Evolutionary conservation across 805 yeast genomes (phyloP), one percentile per base, ranked within the genome.

Genomic region (Kodamaea hsintzibuensis): DNA sequence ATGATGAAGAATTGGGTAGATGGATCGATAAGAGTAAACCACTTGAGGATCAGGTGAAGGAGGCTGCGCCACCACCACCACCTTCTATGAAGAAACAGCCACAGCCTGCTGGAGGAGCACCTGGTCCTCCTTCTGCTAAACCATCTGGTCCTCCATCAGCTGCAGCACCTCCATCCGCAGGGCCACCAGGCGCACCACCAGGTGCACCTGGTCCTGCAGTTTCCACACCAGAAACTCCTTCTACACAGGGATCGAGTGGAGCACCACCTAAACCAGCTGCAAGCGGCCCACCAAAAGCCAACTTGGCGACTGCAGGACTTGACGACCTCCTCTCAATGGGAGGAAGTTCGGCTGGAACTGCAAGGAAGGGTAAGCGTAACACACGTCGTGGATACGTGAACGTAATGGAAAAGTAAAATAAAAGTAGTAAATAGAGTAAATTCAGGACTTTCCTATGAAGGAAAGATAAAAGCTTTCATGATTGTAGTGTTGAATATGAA

Each of bases 11-110:
- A 55, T 79, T 88, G 64, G 85, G 87, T 66, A 81, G 97, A 63
- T 95, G 98, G 97, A 83, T 95, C 50, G 86, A 90, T 64, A 82
- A 82, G 52, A 82, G 83, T 57, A 83, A 82, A 3, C 81, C 85
- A 22, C 76, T 81, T 49, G 95, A 83, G 64, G 92, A 87, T 48
- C 85, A 85, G 61, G 70, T 78, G 50, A 76, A 73, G 47, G 70
- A 76, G 5, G 69, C 82, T 1, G 79, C 82, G 2, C 84, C 86
- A 1, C 86, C 93, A 2, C 93, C 97, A 3, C 95, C 96, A 3
- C 79, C 79, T 8, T 62, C 66, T 48, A 66, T 62, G 62, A 74
- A 66, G 58, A 68, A 69, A 51, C 59, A 61, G 18, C 57, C 67
- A 9, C 35, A 3, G 6, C 22, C 45, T 42, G 10, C 45, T 3